Evolutionary conservation across 352 stramenopile genomes (phyloP), one percentile per base, ranked within the genome.

Genomic region (Pythium biforme): DNA sequence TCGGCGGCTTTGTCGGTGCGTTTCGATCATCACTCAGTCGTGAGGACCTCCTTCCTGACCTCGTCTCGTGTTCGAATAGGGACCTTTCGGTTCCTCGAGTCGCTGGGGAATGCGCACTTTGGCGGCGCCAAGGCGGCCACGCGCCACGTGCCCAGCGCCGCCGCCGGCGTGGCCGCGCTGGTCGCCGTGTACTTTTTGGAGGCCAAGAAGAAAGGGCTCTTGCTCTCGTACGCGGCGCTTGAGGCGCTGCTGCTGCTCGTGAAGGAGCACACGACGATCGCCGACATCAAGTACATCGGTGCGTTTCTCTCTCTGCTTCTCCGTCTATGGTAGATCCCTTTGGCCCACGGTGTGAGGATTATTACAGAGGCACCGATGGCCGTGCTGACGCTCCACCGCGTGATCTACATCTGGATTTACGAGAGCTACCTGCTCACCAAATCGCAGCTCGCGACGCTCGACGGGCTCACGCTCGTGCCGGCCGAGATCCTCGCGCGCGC

Each of bases 371-470:
- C 88, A 11, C 65, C 67, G 25, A 47, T 86, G 20, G 81, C 76
- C 11, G 52, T 73, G 29, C 59, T 85, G 11, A 59, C 71, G 8
- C 67, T 58, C 6, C 73, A 75, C 8, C 77, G 73, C 52, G 63
- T 91, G 62, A 89, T 91, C 45, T 70, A 89, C 69, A 74, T 69
- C 43, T 91, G 82, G 82, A 76, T 89, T 51, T 86, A 77, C 63
- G 49, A 77, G 33, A 73, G 59, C 23, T 57, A 85, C 9, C 40
- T 80, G 26, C 76, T 86, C 39, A 66, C 72, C 17, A 78, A 75
- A 59, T 72, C 78, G 4, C 79, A 91, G 45, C 50, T 88, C 31
- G 65, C 69, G 6, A 68, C 71, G 15, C 75, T 91, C 29, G 82
- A 91, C 62, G 64, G 70, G 12, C 70, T 89, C 47, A 85, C 76